These are phyloP conservation scores for Colletotrichum camelliae DNA, from an alignment of 2,329 filamentous ascomycete genomes.

Conservation along the genomic window DNA sequence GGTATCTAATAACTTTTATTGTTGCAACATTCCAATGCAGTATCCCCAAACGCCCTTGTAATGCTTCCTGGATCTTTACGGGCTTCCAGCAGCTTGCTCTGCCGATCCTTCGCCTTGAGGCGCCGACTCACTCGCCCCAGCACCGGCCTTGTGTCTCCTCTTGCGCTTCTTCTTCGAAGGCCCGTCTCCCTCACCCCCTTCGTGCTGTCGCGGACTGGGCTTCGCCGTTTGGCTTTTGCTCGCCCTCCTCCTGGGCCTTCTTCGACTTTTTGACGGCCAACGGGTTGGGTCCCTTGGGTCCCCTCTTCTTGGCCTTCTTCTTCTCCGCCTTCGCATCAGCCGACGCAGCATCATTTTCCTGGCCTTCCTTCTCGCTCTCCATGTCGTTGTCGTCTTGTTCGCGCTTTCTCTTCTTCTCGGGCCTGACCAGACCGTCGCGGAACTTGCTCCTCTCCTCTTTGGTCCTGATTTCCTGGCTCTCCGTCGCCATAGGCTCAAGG, in stretches of 20 bases:
- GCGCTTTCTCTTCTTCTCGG: constrained; percentile 57
- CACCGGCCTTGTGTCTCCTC: constrained; percentile 37
- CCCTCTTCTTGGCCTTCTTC: constrained; percentile 63
- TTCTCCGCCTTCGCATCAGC: constrained; percentile 31
- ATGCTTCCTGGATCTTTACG: constrained; percentile 2
- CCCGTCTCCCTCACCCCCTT: constrained; percentile 22
- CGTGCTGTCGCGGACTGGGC: constrained; percentile 25
- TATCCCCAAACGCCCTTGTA: constrained; percentile 10
- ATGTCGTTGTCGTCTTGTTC: constrained; percentile 42
- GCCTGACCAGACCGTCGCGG: constrained; percentile 67
- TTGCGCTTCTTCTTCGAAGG: constrained; percentile 41
- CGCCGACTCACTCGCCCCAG: constrained; percentile 31
- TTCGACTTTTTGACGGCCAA: constrained; percentile 74
- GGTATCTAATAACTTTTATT: constrained; percentile 21
- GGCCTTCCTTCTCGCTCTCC: constrained; percentile 35
- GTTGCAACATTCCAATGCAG: constrained; percentile 15
- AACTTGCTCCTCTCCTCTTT: constrained; percentile 79
- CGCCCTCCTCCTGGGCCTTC: constrained; percentile 40
- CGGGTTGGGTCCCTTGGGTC: constrained; percentile 74
- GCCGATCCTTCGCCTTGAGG: constrained; percentile 21
- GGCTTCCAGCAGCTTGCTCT: constrained; percentile 11
- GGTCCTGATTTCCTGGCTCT: constrained; percentile 67
- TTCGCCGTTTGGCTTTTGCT: constrained; percentile 26
- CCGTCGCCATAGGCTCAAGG: constrained; percentile 73
- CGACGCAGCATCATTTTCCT: neutral